A percentile compares a stretch with the other conserved stretches of the same genome.
Conservation (phyloP, 257 asterid species). For the Capsicum pubescens region DNA sequence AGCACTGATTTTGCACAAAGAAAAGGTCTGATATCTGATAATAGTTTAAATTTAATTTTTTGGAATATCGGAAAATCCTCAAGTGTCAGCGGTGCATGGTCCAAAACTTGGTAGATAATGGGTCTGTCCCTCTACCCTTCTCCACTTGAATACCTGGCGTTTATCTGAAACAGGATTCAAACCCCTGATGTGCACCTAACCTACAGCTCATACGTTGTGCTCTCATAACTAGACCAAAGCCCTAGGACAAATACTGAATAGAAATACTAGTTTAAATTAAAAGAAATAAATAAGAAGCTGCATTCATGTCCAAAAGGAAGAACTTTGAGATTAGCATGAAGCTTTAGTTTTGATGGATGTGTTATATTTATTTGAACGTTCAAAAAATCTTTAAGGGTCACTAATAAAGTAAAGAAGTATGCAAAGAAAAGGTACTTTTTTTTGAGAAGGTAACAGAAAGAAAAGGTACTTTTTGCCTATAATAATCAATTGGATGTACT, state of each 20-base stretch:
- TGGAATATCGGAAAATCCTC: neutral
- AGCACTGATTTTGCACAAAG: neutral
- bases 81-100: neutral
- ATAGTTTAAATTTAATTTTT: neutral
- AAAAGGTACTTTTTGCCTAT: neutral
- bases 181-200: neutral
- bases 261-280: neutral
- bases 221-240: neutral
- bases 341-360: conserved; percentile 17
- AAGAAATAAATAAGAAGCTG: neutral
- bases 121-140: neutral
- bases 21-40: neutral
- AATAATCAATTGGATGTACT: conserved; percentile 8
- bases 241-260: neutral
- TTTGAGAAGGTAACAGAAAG: too few relatives aligned
- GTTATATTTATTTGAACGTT: neutral
- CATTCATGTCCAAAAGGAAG: conserved; percentile 1
- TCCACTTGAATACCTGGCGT: neutral
- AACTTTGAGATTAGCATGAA: neutral
- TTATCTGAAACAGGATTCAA: neutral
- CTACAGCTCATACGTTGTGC: neutral
- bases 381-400: neutral
- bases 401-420: neutral
- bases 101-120: neutral
- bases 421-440: neutral